A percentile compares a stretch with the other conserved stretches of the same genome.
phyloP scores from a whole-genome alignment of 352 stramenopile genomes.

The Phytophthora capsici region DNA sequence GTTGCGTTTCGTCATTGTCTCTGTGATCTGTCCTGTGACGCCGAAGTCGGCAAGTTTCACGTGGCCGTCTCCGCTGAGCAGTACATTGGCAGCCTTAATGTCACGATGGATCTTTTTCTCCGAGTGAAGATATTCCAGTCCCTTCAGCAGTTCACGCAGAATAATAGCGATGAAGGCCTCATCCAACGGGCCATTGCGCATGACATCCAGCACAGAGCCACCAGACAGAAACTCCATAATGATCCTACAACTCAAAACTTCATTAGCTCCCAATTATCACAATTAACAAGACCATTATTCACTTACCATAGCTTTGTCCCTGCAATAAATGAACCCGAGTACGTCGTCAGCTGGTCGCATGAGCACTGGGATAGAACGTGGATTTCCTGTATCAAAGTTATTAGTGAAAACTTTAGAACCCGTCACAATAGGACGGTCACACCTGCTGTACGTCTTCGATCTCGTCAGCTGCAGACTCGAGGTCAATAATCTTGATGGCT shows the following conservation, averaged over 20 bases:
- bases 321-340: conserved; percentile 88
- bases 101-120: conserved; percentile 90
- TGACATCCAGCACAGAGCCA: conserved; percentile 90
- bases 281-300: not conserved
- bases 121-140: conserved; percentile 80
- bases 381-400: conserved; percentile 75
- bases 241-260: conserved; percentile 64
- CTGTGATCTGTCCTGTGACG: conserved; percentile 95
- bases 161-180: conserved; percentile 88
- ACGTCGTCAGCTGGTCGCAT: conserved; percentile 91
- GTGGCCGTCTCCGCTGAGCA: conserved; percentile 80
- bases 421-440: not conserved
- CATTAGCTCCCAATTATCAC: not conserved
- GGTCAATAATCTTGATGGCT: conserved; percentile 87
- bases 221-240: conserved; percentile 95
- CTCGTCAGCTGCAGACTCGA: conserved; percentile 85
- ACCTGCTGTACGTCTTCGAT: conserved; percentile 89
- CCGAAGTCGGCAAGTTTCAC: conserved; percentile 87
- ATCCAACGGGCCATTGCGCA: conserved; percentile 78
- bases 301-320: conserved; percentile 80
- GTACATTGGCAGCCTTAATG: conserved; percentile 84
- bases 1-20: conserved; percentile 98
- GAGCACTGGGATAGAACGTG: conserved; percentile 89
- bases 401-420: not conserved
- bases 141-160: conserved; percentile 77